phyloP scores from a whole-genome alignment of 305 asterid genomes.

The Solanum hybrid region DNA sequence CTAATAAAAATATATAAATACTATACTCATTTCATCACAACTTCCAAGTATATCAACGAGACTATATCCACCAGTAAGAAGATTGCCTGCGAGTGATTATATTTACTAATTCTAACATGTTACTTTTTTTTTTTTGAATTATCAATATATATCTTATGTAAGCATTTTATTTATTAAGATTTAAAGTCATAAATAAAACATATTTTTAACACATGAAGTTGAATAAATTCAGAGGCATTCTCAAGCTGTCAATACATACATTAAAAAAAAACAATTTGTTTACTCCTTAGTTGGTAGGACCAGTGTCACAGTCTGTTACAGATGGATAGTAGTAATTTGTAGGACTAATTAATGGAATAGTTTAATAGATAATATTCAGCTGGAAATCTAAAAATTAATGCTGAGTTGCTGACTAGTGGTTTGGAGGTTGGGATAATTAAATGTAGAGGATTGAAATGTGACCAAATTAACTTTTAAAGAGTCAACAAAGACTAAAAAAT shows the following conservation, averaged over 20 bases:
- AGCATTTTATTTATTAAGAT: not conserved
- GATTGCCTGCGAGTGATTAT: not conserved
- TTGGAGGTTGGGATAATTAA: constrained; percentile 12
- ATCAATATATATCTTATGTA: not conserved
- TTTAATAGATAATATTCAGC: not conserved
- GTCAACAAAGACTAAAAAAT: not conserved
- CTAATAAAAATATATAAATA: not conserved
- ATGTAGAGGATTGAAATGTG: constrained; percentile 18
- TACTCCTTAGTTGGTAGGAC: not conserved
- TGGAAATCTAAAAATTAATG: constrained; percentile 12
- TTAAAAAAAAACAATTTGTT: not conserved
- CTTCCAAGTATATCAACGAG: not conserved
- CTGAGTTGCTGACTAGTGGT: constrained; percentile 10
- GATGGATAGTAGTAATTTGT: constrained; percentile 10
- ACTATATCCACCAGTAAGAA: not conserved
- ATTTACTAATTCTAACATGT: not conserved
- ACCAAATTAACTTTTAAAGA: not conserved
- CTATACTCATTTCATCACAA: not conserved
- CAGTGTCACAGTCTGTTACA: constrained; percentile 4
- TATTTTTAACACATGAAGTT: not conserved
- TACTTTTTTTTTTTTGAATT: not conserved
- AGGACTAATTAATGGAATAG: not conserved
- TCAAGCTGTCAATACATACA: not conserved
- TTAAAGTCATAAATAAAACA: not conserved
- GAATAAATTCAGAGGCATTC: not conserved